Evolutionary conservation across 352 stramenopile genomes (phyloP).

Genomic region (Pythium dissimile): DNA sequence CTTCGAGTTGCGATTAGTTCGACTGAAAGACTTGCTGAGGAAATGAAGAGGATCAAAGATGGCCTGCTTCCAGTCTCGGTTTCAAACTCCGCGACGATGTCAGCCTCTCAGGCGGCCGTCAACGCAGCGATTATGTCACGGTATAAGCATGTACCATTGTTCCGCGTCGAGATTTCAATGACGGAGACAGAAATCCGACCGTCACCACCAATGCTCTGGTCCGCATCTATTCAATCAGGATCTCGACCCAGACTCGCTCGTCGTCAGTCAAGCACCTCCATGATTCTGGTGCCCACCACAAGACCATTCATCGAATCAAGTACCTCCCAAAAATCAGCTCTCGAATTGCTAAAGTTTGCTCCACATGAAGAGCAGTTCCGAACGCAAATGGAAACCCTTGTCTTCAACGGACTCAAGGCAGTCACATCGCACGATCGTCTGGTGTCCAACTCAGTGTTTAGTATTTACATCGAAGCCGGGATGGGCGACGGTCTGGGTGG

Average conservation of each 20-base stretch:
- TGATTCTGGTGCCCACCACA: not conserved
- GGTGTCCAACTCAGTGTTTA: conserved; percentile 63
- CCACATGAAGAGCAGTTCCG: conserved; percentile 52
- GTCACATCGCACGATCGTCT: conserved; percentile 63
- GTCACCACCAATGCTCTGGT: conserved; percentile 5
- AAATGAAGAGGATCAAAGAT: conserved; percentile 44
- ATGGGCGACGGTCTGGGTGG: conserved; percentile 38
- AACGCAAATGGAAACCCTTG: conserved; percentile 60
- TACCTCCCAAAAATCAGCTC: conserved; percentile 3
- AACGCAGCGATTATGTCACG: conserved; percentile 22
- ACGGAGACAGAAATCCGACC: conserved; percentile 12
- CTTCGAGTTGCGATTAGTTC: conserved; percentile 69
- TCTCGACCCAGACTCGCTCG: conserved; percentile 9
- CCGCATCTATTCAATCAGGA: not conserved
- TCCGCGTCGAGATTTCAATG: conserved; percentile 73
- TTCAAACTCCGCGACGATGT: not conserved
- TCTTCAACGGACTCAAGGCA: conserved; percentile 64
- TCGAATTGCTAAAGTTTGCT: conserved; percentile 43
- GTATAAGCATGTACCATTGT: conserved; percentile 37
- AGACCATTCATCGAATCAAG: not conserved
- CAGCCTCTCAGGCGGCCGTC: conserved; percentile 22
- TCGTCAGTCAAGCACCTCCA: conserved; percentile 13
- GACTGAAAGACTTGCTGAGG: conserved; percentile 30
- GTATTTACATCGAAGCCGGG: conserved; percentile 56
- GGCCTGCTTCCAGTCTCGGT: not conserved